Base-by-base conservation (phyloP, 2,329 filamentous ascomycete species). In the Colletotrichum incanum region DNA sequence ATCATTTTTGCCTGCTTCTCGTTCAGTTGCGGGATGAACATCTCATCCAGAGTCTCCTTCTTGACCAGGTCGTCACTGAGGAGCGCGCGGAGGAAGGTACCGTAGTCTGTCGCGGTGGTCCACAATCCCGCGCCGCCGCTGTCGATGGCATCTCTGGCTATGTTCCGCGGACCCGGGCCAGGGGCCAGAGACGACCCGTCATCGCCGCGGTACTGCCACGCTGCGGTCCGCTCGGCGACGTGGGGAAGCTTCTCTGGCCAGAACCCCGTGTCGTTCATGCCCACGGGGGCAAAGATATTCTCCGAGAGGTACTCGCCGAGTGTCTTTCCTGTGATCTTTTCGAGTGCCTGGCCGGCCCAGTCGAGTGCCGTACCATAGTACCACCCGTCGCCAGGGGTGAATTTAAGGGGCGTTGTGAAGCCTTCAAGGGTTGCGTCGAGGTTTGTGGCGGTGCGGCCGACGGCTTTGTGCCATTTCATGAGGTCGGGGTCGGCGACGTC, bases 331-430 rank as follows among this genome's bases (percentile, higher is more conserved):
- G 82, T 84, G 5, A 85, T 55, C 5, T 76, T 77, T 75, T 87
- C 84, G 5, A 89, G 77, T 1, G 84, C 78, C 6, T 83, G 71
- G 3, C 85, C 86, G 0, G 84, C 86, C 82, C 85, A 89, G 78
- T 89, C 87, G 52, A 84, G 69, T 0, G 79, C 78, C 4, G 80
- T 76, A 5, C 87, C 86, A 70, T 89, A 90, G 39, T 78, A 79
- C 87, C 87, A 90, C 8, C 82, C 81, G 3, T 82, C 79, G 0
- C 87, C 88, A 0, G 87, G 85, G 3, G 78, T 73, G 69, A 86
- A 86, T 64, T 80, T 79, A 45, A 87, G 75, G 0, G 86, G 87
- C 67, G 83, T 82, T 58, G 75, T 77, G 76, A 82, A 86, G 74
- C 82, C 82, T 1, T 81, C 81, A 43, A 79, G 77, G 43, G 75